Percentiles rank a stretch among this genome's conserved stretches.
Conservation (phyloP, 768 basidiomycete genomes). For the Psilocybe azurescens region DNA sequence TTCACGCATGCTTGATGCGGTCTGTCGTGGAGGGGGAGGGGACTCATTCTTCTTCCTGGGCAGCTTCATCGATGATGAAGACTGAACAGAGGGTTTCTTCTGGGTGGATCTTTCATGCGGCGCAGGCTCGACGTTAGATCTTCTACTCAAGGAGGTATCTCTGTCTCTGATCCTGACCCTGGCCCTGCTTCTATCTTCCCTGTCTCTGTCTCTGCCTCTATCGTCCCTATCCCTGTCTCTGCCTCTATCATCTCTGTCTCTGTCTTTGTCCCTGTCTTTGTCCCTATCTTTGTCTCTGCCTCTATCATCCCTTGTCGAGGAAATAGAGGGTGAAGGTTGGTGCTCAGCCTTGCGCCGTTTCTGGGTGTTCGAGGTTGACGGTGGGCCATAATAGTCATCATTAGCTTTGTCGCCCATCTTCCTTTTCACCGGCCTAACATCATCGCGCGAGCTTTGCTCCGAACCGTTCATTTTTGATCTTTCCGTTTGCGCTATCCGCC, state of each 20-base stretch:
- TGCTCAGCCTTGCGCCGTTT: slow-evolving; percentile 14
- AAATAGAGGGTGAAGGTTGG: background rate
- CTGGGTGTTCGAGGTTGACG: background rate
- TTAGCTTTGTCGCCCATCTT: slow-evolving; percentile 17
- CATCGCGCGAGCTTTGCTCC: background rate
- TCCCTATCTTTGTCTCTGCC: slow-evolving; percentile 6
- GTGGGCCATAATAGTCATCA: slow-evolving; percentile 7
- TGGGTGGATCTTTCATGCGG: background rate
- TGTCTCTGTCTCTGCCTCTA: slow-evolving; percentile 6
- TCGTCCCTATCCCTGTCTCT: slow-evolving; percentile 5
- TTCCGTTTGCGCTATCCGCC: background rate
- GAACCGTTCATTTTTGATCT: background rate
- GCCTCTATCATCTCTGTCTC: background rate
- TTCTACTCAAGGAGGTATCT: background rate
- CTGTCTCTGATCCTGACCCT: background rate
- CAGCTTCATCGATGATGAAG: slow-evolving; percentile 16
- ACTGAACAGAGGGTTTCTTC: background rate
- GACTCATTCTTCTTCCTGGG: slow-evolving; percentile 45
- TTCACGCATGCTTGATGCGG: slow-evolving; percentile 24
- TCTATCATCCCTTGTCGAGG: background rate
- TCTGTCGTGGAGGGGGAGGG: slow-evolving; percentile 33
- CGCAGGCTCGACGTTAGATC: background rate
- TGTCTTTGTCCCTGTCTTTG: slow-evolving; percentile 4
- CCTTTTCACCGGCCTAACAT: slow-evolving; percentile 11
- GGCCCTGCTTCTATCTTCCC: background rate